Percentiles rank a stretch among this genome's conserved stretches.
phyloP scores from a whole-genome alignment of 768 basidiomycete species.

The Tylopilus rubrobrunneus region DNA sequence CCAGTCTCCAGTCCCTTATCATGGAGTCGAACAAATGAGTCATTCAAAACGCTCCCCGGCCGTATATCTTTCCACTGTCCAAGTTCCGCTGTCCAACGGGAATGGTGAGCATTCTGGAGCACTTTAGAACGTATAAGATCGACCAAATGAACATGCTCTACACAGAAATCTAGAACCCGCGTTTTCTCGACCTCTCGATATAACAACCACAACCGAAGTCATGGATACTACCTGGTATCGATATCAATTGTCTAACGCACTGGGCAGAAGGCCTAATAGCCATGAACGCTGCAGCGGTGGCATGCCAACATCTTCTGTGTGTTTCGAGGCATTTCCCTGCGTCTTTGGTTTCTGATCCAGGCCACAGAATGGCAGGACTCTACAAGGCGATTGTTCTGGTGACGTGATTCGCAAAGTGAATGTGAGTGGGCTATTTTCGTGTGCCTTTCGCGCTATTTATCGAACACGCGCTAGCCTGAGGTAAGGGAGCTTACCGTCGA shows the following conservation, averaged over 20 bases:
- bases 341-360: not conserved
- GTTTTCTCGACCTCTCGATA: not conserved
- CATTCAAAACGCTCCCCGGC: not conserved
- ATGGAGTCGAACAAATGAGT: not conserved
- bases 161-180: not conserved
- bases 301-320: no score
- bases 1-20: not conserved
- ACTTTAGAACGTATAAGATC: not conserved
- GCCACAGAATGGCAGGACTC: not conserved
- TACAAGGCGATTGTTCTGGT: not conserved
- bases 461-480: no score
- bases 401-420: not conserved
- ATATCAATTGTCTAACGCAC: not conserved
- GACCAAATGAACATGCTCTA: no score
- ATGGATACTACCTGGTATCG: not conserved
- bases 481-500: not conserved
- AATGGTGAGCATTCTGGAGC: conserved; percentile 5
- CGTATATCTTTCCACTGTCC: not conserved
- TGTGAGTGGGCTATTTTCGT: not conserved
- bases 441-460: not conserved
- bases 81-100: not conserved
- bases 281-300: no score
- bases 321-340: not conserved
- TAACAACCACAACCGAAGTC: no score
- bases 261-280: not conserved